phyloP scores from a whole-genome alignment of 805 yeast genomes.

The Yarrowia sp. region DNA sequence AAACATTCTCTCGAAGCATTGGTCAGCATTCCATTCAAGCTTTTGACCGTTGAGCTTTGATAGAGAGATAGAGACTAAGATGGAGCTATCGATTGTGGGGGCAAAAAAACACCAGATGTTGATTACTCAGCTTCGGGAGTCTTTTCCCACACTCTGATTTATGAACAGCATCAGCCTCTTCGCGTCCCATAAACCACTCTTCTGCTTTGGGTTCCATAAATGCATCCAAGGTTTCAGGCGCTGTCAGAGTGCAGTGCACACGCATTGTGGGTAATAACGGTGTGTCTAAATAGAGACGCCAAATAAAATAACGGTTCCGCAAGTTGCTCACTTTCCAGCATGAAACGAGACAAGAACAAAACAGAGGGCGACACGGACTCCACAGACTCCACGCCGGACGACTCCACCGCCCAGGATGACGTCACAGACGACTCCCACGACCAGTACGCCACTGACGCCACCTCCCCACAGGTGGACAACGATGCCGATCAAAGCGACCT shows the following conservation, averaged over 20 bases:
- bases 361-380: not conserved
- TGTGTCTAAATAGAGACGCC: not conserved
- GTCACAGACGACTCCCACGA: not conserved
- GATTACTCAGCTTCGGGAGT: too few relatives aligned
- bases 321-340: slow-evolving; percentile 5
- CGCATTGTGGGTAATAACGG: not conserved
- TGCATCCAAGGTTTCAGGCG: not conserved
- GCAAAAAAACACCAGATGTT: too few relatives aligned
- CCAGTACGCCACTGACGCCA: slow-evolving; percentile 30
- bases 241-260: not conserved
- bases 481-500: slow-evolving; percentile 8
- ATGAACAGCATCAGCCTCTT: too few relatives aligned
- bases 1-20: not conserved
- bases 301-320: not conserved
- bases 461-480: slow-evolving; percentile 20
- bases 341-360: slow-evolving; percentile 23
- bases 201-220: slow-evolving; percentile 9
- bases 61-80: not conserved
- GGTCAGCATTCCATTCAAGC: not conserved
- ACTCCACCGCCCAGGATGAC: slow-evolving; percentile 15
- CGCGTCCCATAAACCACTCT: not conserved
- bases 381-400: slow-evolving; percentile 10
- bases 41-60: slow-evolving; percentile 16
- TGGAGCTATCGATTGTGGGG: too few relatives aligned
- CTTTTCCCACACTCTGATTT: too few relatives aligned